phyloP scores from a whole-genome alignment of 2,329 filamentous ascomycete species.

The Aschersonia sp. region DNA sequence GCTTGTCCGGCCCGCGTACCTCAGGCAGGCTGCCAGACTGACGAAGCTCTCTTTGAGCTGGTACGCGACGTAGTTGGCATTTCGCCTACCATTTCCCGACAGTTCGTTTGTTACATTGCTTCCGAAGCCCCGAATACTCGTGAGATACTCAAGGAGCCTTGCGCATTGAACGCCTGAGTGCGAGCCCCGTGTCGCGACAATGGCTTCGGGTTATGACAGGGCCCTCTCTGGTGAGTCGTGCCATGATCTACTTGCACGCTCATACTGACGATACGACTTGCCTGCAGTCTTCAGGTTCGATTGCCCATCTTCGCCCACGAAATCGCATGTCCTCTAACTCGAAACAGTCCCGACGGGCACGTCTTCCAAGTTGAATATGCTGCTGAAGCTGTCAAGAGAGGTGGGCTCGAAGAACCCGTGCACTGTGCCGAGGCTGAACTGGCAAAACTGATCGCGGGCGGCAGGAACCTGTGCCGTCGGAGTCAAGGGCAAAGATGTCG shows the following conservation, averaged over 20 bases:
- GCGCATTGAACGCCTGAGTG: not conserved
- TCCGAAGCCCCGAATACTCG: not conserved
- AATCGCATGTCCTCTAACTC: constrained; percentile 23
- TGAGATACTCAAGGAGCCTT: not conserved
- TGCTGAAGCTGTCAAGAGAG: constrained; percentile 95
- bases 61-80: constrained; percentile 1
- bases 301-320: not conserved
- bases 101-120: not conserved
- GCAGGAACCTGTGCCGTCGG: constrained; percentile 92
- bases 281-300: constrained; percentile 66
- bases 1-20: no score
- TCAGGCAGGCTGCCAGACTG: constrained; percentile 21
- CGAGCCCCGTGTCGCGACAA: constrained; percentile 13
- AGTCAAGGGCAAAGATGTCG: constrained; percentile 87
- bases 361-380: constrained; percentile 99
- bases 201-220: constrained; percentile 98
- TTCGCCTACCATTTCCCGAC: not conserved
- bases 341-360: constrained; percentile 82
- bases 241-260: not conserved
- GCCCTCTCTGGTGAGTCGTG: constrained; percentile 80
- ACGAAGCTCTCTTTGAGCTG: constrained; percentile 18
- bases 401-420: constrained; percentile 28
- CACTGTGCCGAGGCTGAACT: not conserved
- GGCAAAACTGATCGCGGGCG: constrained; percentile 3
- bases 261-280: constrained; percentile 14